Conservation (phyloP, 2,329 filamentous ascomycete species). For the Tetracladium maxilliforme region DNA sequence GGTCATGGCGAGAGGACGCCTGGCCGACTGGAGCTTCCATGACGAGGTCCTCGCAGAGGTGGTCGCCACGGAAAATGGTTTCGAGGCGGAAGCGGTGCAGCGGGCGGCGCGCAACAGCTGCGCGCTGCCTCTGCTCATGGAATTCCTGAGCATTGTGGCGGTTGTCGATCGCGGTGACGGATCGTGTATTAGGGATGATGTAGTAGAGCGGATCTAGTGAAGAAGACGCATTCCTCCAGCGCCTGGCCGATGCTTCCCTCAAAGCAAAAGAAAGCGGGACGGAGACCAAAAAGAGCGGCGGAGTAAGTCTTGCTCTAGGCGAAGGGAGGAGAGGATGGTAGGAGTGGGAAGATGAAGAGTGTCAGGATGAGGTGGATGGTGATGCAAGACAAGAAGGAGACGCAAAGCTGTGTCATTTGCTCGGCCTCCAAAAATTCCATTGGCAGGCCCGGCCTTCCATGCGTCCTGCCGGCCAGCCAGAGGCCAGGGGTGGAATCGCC, state of each 20-base stretch:
- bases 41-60: constrained; percentile 26
- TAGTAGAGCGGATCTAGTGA: too few relatives aligned
- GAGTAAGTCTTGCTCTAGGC: constrained; percentile 33
- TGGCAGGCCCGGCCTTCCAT: too few relatives aligned
- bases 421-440: too few relatives aligned
- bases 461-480: too few relatives aligned
- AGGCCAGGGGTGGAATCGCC: too few relatives aligned
- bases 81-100: constrained; percentile 26
- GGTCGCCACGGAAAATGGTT: constrained; percentile 28
- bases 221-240: too few relatives aligned
- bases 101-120: constrained; percentile 44
- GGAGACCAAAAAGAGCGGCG: constrained; percentile 25
- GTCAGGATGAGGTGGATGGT: too few relatives aligned
- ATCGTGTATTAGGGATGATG: too few relatives aligned
- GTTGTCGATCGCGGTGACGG: constrained; percentile 2
- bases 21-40: constrained; percentile 27
- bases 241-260: neutral
- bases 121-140: constrained; percentile 48
- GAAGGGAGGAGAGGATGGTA: constrained; percentile 6
- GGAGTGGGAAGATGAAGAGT: constrained; percentile 6
- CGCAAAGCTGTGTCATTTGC: too few relatives aligned
- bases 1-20: constrained; percentile 34
- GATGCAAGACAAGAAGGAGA: too few relatives aligned
- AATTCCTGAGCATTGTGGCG: constrained; percentile 56
- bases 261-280: constrained; percentile 4